Conservation (phyloP, 2,329 filamentous ascomycete species). For the Aspergillus fischeri region DNA sequence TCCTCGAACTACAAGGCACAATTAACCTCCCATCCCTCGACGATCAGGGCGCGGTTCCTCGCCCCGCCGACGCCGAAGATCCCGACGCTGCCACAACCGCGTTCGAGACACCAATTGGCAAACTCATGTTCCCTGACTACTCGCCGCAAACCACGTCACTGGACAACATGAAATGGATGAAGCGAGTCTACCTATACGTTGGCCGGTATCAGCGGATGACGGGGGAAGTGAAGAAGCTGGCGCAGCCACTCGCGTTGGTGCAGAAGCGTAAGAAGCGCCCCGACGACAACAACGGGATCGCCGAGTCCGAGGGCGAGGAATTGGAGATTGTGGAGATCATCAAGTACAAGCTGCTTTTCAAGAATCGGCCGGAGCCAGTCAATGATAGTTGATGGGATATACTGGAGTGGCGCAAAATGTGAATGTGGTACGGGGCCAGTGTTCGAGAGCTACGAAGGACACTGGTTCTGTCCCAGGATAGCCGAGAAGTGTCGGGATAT, state of each 20-base stretch:
- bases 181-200: conserved; percentile 79
- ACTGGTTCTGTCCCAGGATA: neutral
- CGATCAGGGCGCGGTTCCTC: conserved; percentile 9
- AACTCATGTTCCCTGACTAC: conserved; percentile 74
- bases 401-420: neutral
- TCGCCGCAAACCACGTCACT: conserved; percentile 45
- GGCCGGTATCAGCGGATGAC: conserved; percentile 84
- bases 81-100: conserved; percentile 11
- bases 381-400: conserved; percentile 36
- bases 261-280: conserved; percentile 46
- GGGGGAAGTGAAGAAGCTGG: conserved; percentile 84
- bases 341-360: conserved; percentile 82
- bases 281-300: conserved; percentile 11
- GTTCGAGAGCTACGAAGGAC: neutral
- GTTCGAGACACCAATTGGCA: conserved; percentile 59
- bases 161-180: conserved; percentile 75
- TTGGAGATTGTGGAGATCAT: conserved; percentile 85
- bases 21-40: conserved; percentile 65
- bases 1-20: conserved; percentile 88
- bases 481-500: neutral
- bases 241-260: conserved; percentile 74
- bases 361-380: conserved; percentile 79
- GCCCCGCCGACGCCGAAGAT: conserved; percentile 4
- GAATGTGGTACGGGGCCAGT: neutral
- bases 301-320: conserved; percentile 33